A percentile compares a stretch with the other conserved stretches of the same genome.
Evolutionary conservation across 140 eudicot genomes (phyloP).

Genomic region (Senecio squalidus): DNA sequence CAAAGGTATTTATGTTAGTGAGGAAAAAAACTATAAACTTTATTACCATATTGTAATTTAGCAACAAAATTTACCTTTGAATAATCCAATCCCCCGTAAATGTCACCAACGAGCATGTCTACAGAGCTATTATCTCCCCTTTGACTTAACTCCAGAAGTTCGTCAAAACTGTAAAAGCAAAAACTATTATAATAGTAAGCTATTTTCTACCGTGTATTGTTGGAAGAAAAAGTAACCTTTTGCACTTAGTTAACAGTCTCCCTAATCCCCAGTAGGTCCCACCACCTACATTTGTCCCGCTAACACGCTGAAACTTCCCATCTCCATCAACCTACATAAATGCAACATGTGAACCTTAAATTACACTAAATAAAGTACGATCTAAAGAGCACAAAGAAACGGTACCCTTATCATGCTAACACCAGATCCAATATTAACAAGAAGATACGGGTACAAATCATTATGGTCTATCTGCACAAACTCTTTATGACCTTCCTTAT

Average conservation of each 20-base stretch:
- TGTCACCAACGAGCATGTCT: slow-evolving; percentile 97
- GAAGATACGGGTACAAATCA: slow-evolving; percentile 90
- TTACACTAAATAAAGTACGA: background rate
- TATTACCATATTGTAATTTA: background rate
- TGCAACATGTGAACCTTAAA: background rate
- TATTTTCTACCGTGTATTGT: too few relatives aligned
- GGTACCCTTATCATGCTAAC: slow-evolving; percentile 94
- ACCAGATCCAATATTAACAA: slow-evolving; percentile 96
- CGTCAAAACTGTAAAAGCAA: slow-evolving; percentile 62
- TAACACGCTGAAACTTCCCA: slow-evolving; percentile 84
- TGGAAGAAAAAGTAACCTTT: too few relatives aligned
- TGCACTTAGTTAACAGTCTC: slow-evolving; percentile 83
- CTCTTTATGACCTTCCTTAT: slow-evolving; percentile 90
- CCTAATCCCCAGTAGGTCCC: slow-evolving; percentile 99
- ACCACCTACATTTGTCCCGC: slow-evolving; percentile 99
- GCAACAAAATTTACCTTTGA: slow-evolving; percentile 73
- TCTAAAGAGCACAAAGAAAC: background rate
- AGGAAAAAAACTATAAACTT: background rate
- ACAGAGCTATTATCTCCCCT: slow-evolving; percentile 83
- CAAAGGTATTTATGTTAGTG: background rate
- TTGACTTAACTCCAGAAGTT: slow-evolving; percentile 81
- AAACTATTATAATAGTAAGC: background rate
- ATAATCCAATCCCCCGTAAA: slow-evolving; percentile 96
- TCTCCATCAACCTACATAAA: slow-evolving; percentile 87
- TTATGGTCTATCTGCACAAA: slow-evolving; percentile 94